Percentiles rank a stretch among this genome's conserved stretches.
These are phyloP conservation scores for Malassezia obtusa DNA, from an alignment of 1,284 basidiomycete species.

Conservation along the genomic window DNA sequence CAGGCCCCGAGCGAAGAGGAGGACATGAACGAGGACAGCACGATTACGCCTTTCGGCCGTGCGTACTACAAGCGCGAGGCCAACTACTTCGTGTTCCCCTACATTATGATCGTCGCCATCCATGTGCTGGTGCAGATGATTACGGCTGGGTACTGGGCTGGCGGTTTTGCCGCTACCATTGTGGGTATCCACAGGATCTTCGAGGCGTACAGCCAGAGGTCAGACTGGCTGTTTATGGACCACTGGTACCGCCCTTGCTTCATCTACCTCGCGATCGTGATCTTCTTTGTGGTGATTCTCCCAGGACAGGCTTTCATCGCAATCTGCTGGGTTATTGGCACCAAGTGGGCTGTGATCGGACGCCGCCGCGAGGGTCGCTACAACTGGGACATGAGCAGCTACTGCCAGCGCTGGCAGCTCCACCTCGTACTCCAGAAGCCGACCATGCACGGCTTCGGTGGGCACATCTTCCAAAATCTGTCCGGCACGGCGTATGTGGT, in stretches of 20 bases:
- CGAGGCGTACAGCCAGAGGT: constrained; percentile 22
- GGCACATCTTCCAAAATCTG: constrained; percentile 41
- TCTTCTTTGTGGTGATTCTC: constrained; percentile 42
- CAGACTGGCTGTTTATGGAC: constrained; percentile 33
- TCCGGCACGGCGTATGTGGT: constrained; percentile 41
- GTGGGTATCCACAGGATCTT: constrained; percentile 39
- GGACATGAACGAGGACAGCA: constrained; percentile 34
- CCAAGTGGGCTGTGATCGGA: constrained; percentile 46
- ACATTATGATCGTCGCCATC: constrained; percentile 44
- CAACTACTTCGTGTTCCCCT: constrained; percentile 47
- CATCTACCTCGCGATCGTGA: constrained; percentile 37
- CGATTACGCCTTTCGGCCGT: constrained; percentile 46
- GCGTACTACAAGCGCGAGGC: constrained; percentile 47
- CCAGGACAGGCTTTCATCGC: constrained; percentile 35
- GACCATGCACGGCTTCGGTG: constrained; percentile 39
- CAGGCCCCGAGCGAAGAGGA: constrained; percentile 23
- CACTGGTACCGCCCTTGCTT: constrained; percentile 47
- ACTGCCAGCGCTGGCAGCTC: constrained; percentile 48
- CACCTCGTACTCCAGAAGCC: constrained; percentile 42
- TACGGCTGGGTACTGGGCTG: constrained; percentile 45
- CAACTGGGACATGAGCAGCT: constrained; percentile 48
- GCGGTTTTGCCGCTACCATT: constrained; percentile 41
- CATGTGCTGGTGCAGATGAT: constrained; percentile 41
- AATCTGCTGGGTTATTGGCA: constrained; percentile 39
- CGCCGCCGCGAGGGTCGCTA: constrained; percentile 46